Conservation (phyloP, 306 rosid genomes). For the Oemleria cerasiformis region DNA sequence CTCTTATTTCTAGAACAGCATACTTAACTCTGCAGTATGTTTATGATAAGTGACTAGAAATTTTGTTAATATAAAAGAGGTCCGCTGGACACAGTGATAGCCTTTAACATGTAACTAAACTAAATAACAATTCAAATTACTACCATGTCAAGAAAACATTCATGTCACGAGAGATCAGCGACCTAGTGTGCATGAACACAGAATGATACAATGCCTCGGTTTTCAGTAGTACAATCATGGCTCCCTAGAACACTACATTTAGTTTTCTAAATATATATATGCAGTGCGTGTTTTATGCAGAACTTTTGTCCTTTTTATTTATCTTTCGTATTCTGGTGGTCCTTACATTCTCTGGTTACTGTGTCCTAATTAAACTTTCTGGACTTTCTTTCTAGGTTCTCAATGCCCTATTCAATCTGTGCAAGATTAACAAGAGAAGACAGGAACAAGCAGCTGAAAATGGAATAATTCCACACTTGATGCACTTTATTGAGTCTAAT, state of each 20-base stretch:
- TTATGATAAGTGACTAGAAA: too few species aligned
- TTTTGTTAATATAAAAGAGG: not conserved
- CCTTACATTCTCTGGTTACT: not conserved
- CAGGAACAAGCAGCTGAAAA: conserved; percentile 99
- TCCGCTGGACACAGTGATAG: not conserved
- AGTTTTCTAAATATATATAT: not conserved
- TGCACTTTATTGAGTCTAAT: conserved; percentile 85
- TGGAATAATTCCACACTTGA: conserved; percentile 98
- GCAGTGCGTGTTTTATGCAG: not conserved
- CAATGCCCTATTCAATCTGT: conserved; percentile 88
- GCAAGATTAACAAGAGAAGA: conserved; percentile 99
- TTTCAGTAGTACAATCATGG: not conserved
- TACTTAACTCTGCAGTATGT: too few species aligned
- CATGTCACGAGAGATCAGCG: not conserved
- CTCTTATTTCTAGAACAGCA: too few species aligned
- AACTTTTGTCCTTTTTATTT: not conserved
- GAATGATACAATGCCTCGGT: not conserved
- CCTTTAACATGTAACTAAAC: not conserved
- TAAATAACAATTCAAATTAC: not conserved
- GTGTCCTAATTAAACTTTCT: conserved; percentile 24
- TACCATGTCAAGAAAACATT: not conserved
- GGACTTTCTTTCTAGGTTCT: conserved; percentile 54
- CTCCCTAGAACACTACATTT: not conserved
- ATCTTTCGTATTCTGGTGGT: not conserved
- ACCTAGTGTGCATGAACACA: too few species aligned